These are phyloP conservation scores for Termitomyces sp. DNA, from an alignment of 768 basidiomycete species.

Conservation along the genomic window DNA sequence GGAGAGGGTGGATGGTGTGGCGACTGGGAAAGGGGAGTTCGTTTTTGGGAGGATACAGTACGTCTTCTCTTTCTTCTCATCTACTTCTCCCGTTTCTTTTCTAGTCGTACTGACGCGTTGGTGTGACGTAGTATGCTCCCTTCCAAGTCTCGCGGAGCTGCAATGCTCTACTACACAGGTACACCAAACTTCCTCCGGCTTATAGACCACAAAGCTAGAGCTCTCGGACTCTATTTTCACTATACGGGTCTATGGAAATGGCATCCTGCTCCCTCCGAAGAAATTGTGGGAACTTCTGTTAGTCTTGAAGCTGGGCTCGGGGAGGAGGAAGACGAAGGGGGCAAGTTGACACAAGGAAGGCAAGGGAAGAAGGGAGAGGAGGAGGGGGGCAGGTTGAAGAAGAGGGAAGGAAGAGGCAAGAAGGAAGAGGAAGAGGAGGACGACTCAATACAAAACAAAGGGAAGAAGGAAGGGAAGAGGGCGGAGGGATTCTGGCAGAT, in stretches of 20 bases:
- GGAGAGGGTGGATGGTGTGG: slow-evolving; percentile 22
- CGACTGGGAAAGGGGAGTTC: slow-evolving; percentile 29
- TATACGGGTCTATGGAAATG: slow-evolving; percentile 65
- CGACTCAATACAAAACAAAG: no score
- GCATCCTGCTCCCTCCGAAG: slow-evolving; percentile 14
- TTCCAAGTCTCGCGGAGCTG: slow-evolving; percentile 43
- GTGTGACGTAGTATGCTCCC: slow-evolving; percentile 35
- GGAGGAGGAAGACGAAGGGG: background rate
- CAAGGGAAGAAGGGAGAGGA: background rate
- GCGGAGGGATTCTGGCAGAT: slow-evolving; percentile 40
- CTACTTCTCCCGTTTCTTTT: background rate
- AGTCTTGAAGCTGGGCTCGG: background rate
- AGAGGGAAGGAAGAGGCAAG: background rate
- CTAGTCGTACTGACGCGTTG: background rate
- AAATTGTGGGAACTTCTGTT: background rate
- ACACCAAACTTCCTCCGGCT: slow-evolving; percentile 42
- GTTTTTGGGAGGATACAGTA: slow-evolving; percentile 9
- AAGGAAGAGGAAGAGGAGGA: background rate
- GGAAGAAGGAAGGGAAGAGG: background rate
- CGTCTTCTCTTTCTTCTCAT: background rate
- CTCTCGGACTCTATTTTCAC: slow-evolving; percentile 45
- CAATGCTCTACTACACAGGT: slow-evolving; percentile 50
- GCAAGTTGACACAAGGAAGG: background rate
- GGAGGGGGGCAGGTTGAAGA: background rate
- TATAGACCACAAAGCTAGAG: slow-evolving; percentile 35